Evolutionary conservation across 441 rosid genomes (phyloP), one percentile per base, ranked within the genome.

Genomic region (Metrosideros polymorpha): DNA sequence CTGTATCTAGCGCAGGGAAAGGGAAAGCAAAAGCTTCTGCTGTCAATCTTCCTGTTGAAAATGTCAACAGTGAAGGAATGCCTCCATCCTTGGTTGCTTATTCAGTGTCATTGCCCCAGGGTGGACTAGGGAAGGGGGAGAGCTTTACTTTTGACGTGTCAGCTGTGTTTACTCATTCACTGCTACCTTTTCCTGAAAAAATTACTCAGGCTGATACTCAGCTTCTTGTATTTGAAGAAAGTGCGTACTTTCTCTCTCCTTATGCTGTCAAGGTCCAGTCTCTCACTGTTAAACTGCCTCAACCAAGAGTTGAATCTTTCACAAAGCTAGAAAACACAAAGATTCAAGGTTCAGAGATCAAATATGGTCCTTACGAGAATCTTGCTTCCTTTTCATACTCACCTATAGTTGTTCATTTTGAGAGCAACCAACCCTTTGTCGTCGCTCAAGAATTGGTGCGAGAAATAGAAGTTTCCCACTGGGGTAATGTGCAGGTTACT

Each of bases 381-480:
- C 92, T 93, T n/a, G 94, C 93, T 27, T 87, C 98, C 66, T 96
- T 91, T 90, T 94, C 98, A 4, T 93, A 90, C 88, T 87, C 93
- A 19, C 98, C 98, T 10, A 86, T 96, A 30, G 95, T 86, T 84
- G 89, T 96, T 30, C 99, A 98, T 90, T 96, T 98, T 89, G 99
- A 95, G 90, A 92, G 93, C 94, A 95, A 95, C 88, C 92, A 93
- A 85, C 96, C 99, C 43, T 96, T 98, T 83, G 93, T 97, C 88
- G 96, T 94, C 85, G 98, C 97, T 82, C 88, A 86, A 87, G 96
- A 94, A 91, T 91, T 98, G 82, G 95, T 94, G 66, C 90, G 98
- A 76, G 99, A 98, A 90, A 93, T 98, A 86, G 98, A 96, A 90
- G 93, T 98, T 87, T 98, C 99, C 83, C 99, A 96, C 35, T 98